Evolutionary conservation across 1,284 basidiomycete species (phyloP), one percentile per base, ranked within the genome.

Genomic region (Tausonia pullulans): DNA sequence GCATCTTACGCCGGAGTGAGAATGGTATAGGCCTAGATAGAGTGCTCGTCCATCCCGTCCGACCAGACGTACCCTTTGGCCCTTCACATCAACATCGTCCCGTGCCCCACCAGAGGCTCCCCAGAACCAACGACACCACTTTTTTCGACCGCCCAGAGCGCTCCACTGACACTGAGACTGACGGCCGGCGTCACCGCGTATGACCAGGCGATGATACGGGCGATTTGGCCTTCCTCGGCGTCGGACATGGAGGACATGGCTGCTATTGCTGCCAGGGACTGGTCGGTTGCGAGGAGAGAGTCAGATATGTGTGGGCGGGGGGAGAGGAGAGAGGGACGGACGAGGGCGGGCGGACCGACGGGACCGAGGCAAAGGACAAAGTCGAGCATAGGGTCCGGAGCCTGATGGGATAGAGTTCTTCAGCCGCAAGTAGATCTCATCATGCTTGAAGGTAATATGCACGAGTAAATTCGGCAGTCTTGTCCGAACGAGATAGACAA

Each of bases 331-430:
- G 41, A n/a, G 45, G 27, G 1, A 70, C 71, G 67, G 48, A 72
- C 70, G 3, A 76, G 67, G 4, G 74, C 75, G 8, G 75, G 74
- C 5, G 74, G 75, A 0, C 75, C 75, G 44, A 74, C 72, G 50
- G 74, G 72, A 2, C 69, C 68, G 16, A 75, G 67, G 44, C 69
- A 70, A 58, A 76, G 70, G 8, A 72, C 69, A 59, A 76, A 75
- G 63, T 73, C 73, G 67, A 74, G 65, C 44, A 69, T 68, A 1
- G 70, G 68, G 55, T 71, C 70, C 11, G 57, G 10, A 6, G 58
- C 51, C 63, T 64, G 56, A 43, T 58, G 56, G 40, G 11, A 40
- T 9, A n/a, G 10, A 13, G 13, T 16, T 55, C 48, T n/a, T 55
- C 39, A 55, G 10, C 53, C 9, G 9, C 53, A 55, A n/a, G 39